These are phyloP conservation scores for Arthrinium puccinioides DNA, from an alignment of 2,329 filamentous ascomycete genomes.

Conservation along the genomic window DNA sequence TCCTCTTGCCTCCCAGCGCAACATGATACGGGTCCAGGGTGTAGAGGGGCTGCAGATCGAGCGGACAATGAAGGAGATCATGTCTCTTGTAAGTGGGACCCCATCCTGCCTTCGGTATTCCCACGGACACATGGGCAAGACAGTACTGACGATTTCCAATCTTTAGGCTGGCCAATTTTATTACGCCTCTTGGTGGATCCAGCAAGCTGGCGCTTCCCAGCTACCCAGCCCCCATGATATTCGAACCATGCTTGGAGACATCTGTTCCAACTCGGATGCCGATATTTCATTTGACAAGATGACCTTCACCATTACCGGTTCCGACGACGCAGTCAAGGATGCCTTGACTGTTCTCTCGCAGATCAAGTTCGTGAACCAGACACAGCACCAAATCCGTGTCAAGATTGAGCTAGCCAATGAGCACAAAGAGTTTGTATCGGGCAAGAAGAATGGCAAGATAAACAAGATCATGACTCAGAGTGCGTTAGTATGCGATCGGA, in stretches of 20 bases:
- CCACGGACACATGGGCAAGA: conserved; percentile 1
- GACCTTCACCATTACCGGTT: conserved; percentile 89
- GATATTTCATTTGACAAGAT: conserved; percentile 93
- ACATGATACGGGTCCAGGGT: conserved; percentile 82
- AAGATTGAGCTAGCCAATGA: conserved; percentile 99
- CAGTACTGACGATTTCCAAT: conserved; percentile 14
- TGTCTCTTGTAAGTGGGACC: conserved; percentile 66
- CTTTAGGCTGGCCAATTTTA: conserved; percentile 89
- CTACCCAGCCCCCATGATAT: conserved; percentile 65
- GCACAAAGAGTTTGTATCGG: conserved; percentile 98
- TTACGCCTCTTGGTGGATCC: conserved; percentile 91
- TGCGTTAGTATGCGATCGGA: conserved; percentile 13
- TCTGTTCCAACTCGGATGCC: conserved; percentile 92
- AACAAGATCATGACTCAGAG: conserved; percentile 99
- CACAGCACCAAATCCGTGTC: conserved; percentile 88
- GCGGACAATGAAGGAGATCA: conserved; percentile 89
- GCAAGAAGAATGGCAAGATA: conserved; percentile 99
- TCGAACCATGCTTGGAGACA: conserved; percentile 85
- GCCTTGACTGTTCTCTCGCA: conserved; percentile 93
- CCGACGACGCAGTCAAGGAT: conserved; percentile 91
- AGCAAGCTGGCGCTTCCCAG: conserved; percentile 61
- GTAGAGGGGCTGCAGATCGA: conserved; percentile 91
- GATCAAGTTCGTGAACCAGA: conserved; percentile 78
- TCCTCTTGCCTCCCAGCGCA: conserved; percentile 75
- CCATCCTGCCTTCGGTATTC: background rate